phyloP scores from a whole-genome alignment of 2,329 filamentous ascomycete genomes.

The Aspergillus chevalieri region DNA sequence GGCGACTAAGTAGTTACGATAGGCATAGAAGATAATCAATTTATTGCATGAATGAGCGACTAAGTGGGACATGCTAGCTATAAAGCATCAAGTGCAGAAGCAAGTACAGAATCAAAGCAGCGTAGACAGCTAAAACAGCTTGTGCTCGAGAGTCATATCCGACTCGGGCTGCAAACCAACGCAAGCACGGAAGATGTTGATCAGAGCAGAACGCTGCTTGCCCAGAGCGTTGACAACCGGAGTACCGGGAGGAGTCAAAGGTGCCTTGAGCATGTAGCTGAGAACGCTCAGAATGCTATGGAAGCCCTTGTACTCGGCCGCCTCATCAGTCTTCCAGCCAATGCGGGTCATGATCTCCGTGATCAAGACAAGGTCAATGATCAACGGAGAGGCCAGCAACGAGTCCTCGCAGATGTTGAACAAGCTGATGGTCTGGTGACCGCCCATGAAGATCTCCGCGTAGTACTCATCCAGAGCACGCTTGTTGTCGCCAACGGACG shows the following conservation, averaged over 20 bases:
- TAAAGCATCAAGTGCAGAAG: not conserved
- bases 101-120: not conserved
- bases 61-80: not conserved
- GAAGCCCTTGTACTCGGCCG: slow-evolving; percentile 79
- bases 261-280: slow-evolving; percentile 97
- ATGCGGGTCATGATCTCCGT: slow-evolving; percentile 99
- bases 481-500: slow-evolving; percentile 97
- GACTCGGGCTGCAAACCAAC: slow-evolving; percentile 94
- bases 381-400: slow-evolving; percentile 86
- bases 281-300: slow-evolving; percentile 94
- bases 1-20: slow-evolving; percentile 6
- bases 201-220: slow-evolving; percentile 90
- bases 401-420: slow-evolving; percentile 99
- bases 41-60: not conserved
- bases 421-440: slow-evolving; percentile 94
- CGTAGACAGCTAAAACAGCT: slow-evolving; percentile 62
- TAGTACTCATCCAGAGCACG: slow-evolving; percentile 98
- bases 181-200: slow-evolving; percentile 98
- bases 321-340: slow-evolving; percentile 68
- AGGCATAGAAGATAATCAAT: not conserved
- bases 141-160: slow-evolving; percentile 99
- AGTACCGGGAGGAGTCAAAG: slow-evolving; percentile 86
- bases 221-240: slow-evolving; percentile 92
- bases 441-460: slow-evolving; percentile 97
- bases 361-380: slow-evolving; percentile 90